phyloP scores from a whole-genome alignment of 345 rosid genomes.

The Gossypium australe region DNA sequence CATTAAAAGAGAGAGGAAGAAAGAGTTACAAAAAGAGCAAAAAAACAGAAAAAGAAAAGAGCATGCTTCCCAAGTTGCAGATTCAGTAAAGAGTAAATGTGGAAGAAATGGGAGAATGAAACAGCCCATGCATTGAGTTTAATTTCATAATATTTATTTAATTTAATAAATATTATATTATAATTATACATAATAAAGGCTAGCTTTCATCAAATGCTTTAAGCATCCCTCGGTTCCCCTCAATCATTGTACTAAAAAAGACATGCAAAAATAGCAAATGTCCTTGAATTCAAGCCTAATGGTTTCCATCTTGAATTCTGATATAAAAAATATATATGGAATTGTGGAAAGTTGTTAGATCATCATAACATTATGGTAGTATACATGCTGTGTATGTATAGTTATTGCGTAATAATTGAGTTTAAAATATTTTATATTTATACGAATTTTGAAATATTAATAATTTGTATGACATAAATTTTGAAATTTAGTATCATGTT shows the following conservation, averaged over 20 bases:
- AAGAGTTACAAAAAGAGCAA: neutral
- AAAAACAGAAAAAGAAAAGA: no score
- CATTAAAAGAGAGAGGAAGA: no score
- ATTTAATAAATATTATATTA: neutral
- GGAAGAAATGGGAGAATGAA: conserved; percentile 2
- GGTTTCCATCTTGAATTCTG: neutral
- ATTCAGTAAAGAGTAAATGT: neutral
- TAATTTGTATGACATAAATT: no score
- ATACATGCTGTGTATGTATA: neutral
- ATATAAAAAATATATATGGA: neutral
- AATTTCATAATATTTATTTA: neutral
- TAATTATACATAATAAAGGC: neutral
- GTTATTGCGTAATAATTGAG: neutral
- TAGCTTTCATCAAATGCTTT: neutral
- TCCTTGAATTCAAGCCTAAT: neutral
- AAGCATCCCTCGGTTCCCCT: neutral
- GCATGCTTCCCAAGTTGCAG: neutral
- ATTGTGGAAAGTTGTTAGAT: neutral
- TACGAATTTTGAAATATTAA: no score
- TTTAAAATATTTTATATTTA: no score
- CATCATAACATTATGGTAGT: neutral
- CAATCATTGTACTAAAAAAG: neutral
- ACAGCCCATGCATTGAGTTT: neutral
- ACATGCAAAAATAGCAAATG: neutral
- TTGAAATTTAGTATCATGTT: no score